Conservation (phyloP, 495 filamentous ascomycete genomes). For the Elaphomyces granulatus region DNA sequence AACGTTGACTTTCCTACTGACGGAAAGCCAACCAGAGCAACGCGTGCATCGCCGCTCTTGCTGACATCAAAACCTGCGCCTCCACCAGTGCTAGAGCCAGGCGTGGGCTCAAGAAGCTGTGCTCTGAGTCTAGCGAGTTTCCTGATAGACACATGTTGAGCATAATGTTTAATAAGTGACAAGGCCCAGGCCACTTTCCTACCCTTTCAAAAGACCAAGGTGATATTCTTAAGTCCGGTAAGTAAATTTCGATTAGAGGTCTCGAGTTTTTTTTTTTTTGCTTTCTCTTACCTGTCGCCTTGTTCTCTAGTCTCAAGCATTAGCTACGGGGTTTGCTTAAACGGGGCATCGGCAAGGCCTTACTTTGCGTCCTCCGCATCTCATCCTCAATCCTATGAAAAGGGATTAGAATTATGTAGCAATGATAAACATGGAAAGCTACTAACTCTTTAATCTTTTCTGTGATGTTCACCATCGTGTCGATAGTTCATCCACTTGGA, state of each 20-base stretch:
- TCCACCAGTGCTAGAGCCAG: conserved; percentile 54
- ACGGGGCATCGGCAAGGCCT: conserved; percentile 10
- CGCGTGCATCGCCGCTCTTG: conserved; percentile 93
- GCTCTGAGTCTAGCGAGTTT: conserved; percentile 93
- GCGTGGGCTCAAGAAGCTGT: conserved; percentile 83
- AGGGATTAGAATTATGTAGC: conserved; percentile 4
- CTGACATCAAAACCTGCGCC: conserved; percentile 90
- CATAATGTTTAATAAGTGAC: too few species aligned
- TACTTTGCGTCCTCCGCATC: conserved; percentile 97
- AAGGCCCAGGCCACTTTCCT: too few species aligned
- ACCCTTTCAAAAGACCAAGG: conserved; percentile 95
- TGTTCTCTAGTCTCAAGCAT: conserved; percentile 64
- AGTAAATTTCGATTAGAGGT: too few species aligned
- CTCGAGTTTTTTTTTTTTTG: too few species aligned
- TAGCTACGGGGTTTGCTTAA: conserved; percentile 19
- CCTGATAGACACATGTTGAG: too few species aligned
- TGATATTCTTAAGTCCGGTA: conserved; percentile 67
- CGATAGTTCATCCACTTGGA: conserved; percentile 23
- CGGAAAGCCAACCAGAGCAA: conserved; percentile 93
- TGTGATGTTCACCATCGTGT: conserved; percentile 97
- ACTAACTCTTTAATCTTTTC: conserved; percentile 98
- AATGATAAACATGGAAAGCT: neutral
- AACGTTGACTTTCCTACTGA: conserved; percentile 99
- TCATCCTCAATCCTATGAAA: conserved; percentile 87
- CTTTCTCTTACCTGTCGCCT: conserved; percentile 73